These are phyloP conservation scores for Aureobasidium sp. DNA, from an alignment of 2,329 filamentous ascomycete species.

Conservation along the genomic window DNA sequence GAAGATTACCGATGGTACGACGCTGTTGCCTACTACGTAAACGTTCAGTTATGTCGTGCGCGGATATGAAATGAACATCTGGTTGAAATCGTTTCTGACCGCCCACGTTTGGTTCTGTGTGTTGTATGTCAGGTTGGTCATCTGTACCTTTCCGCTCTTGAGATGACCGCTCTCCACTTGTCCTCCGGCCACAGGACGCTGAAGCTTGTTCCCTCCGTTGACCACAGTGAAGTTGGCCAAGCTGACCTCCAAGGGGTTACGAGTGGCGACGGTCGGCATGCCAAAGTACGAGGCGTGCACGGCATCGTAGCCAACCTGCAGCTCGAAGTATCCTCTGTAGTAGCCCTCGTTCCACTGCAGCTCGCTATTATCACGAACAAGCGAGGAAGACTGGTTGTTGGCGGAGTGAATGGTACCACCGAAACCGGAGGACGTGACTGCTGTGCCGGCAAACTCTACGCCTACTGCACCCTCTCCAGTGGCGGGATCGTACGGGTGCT, in stretches of 20 bases:
- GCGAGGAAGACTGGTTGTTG: constrained; percentile 48
- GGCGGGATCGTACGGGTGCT: constrained; percentile 31
- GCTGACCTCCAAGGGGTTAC: constrained; percentile 68
- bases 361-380: constrained; percentile 60
- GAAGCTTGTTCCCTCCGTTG: constrained; percentile 63
- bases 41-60: not conserved
- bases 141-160: constrained; percentile 43
- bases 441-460: constrained; percentile 67
- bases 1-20: no score
- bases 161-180: constrained; percentile 61
- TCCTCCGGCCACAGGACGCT: constrained; percentile 52
- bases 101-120: constrained; percentile 23
- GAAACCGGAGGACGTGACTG: constrained; percentile 67
- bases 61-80: constrained; percentile 10
- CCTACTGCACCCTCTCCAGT: constrained; percentile 50
- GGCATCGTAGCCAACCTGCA: constrained; percentile 61
- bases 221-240: constrained; percentile 74
- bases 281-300: constrained; percentile 71
- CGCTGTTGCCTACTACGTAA: no score
- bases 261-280: constrained; percentile 60
- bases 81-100: constrained; percentile 22
- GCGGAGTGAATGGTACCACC: constrained; percentile 59
- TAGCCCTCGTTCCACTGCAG: constrained; percentile 77
- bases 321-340: constrained; percentile 76
- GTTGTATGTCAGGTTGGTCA: constrained; percentile 31